Conservation (phyloP, 345 rosid genomes). For the Pistacia integerrima region DNA sequence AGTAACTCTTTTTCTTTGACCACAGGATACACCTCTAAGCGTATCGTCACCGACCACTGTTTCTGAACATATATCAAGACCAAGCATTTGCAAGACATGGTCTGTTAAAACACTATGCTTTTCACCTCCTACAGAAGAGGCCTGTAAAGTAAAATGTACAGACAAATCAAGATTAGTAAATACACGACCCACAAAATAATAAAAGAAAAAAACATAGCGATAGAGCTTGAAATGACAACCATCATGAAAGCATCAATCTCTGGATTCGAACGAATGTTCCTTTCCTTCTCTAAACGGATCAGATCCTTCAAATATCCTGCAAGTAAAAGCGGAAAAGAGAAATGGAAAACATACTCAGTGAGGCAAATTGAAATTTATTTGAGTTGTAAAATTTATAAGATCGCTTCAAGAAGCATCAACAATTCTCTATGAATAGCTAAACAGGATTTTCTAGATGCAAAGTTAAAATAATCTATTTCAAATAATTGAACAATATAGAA, state of each 20-base stretch:
- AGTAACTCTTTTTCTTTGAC: conserved; percentile 90
- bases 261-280: conserved; percentile 62
- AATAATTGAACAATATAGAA: too few relatives aligned
- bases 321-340: not conserved
- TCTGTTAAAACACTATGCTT: conserved; percentile 82
- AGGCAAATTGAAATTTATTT: too few relatives aligned
- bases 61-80: conserved; percentile 86
- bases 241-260: conserved; percentile 97
- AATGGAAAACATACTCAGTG: not conserved
- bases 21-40: conserved; percentile 97
- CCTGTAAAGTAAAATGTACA: conserved; percentile 41
- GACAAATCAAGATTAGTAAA: conserved; percentile 9
- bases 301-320: conserved; percentile 70
- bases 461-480: too few relatives aligned
- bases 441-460: too few relatives aligned
- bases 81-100: conserved; percentile 82
- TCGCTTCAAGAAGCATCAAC: too few relatives aligned
- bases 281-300: conserved; percentile 68
- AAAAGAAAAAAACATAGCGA: not conserved
- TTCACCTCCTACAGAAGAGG: conserved; percentile 73
- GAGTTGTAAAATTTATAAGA: not conserved
- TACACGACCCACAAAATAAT: not conserved
- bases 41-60: conserved; percentile 88
- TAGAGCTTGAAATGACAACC: conserved; percentile 38
- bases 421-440: too few relatives aligned